Conservation (phyloP, 2,329 filamentous ascomycete species). For the Aspergillus sp. region DNA sequence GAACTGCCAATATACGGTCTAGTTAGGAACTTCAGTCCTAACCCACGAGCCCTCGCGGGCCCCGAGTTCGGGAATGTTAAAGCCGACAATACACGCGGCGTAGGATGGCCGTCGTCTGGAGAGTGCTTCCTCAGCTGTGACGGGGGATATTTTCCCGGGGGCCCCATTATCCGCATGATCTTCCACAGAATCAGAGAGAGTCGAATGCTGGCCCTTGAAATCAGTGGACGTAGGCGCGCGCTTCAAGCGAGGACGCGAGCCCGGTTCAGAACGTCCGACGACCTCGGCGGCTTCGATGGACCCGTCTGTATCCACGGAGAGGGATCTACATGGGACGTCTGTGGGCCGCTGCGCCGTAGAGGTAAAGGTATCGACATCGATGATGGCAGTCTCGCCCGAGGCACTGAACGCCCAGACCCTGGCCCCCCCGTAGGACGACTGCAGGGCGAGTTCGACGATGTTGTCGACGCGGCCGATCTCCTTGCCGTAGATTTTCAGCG, state of each 20-base stretch:
- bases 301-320: constrained; percentile 21
- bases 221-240: constrained; percentile 1
- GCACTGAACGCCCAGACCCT: constrained; percentile 47
- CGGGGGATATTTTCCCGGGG: no score
- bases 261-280: constrained; percentile 7
- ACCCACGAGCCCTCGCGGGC: constrained; percentile 16
- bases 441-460: constrained; percentile 45
- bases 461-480: constrained; percentile 40
- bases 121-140: neutral
- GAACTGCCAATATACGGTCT: no score
- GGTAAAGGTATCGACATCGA: constrained; percentile 36
- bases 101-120: constrained; percentile 22
- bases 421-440: constrained; percentile 35
- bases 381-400: constrained; percentile 38
- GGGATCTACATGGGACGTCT: constrained; percentile 16
- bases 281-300: constrained; percentile 13
- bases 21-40: neutral
- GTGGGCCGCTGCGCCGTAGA: constrained; percentile 6
- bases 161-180: no score
- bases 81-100: constrained; percentile 29
- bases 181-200: neutral
- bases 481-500: constrained; percentile 43
- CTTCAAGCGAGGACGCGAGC: neutral
- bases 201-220: constrained; percentile 19
- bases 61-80: constrained; percentile 26